Evolutionary conservation across 257 asterid species (phyloP).

Genomic region (Rubia yunnanensis): DNA sequence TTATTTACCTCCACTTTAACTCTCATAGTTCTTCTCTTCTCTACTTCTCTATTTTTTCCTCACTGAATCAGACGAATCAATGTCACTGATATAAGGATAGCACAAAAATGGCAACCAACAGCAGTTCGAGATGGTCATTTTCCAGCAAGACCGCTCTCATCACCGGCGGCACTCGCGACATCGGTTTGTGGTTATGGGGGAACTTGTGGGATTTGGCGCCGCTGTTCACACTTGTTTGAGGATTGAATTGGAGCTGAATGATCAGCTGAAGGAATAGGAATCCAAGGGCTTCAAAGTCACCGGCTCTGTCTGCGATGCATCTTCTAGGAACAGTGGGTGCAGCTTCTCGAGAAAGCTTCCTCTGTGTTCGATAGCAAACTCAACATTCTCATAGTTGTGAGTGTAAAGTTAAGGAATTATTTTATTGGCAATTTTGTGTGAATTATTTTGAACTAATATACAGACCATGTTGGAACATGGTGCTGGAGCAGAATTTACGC

Average conservation of each 20-base stretch:
- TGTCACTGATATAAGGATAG: no score
- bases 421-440: no score
- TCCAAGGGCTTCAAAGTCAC: constrained; percentile 56
- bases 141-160: constrained; percentile 75
- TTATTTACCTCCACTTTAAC: no score
- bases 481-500: no score
- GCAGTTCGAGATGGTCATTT: constrained; percentile 81
- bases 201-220: constrained; percentile 77
- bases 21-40: no score
- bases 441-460: no score
- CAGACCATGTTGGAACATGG: no score
- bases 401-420: no score
- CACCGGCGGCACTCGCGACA: no score
- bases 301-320: constrained; percentile 78
- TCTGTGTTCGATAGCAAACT: no score
- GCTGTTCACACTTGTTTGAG: constrained; percentile 73
- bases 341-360: constrained; percentile 62
- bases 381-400: constrained; percentile 82
- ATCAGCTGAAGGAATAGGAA: constrained; percentile 63
- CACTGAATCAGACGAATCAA: no score
- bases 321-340: constrained; percentile 61
- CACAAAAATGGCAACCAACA: constrained; percentile 37
- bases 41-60: no score
- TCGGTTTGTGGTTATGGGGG: constrained; percentile 72
- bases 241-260: constrained; percentile 59